phyloP scores from a whole-genome alignment of 345 rosid species.

The Trapa incisa region DNA sequence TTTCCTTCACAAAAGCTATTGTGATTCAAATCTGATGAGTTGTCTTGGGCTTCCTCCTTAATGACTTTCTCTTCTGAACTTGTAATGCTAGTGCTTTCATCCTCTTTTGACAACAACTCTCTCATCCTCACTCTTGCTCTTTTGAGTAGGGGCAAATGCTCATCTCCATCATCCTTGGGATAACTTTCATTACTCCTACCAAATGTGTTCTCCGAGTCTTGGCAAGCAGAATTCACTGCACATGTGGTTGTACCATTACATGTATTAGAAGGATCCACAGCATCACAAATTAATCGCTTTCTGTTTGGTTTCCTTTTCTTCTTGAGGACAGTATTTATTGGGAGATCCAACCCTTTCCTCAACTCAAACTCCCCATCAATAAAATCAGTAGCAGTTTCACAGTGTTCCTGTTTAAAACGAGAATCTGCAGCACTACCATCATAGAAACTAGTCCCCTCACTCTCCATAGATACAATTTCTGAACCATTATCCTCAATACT shows the following conservation, averaged over 20 bases:
- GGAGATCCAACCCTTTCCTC: constrained; percentile 59
- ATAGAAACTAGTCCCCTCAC: constrained; percentile 47
- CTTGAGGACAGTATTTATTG: constrained; percentile 49
- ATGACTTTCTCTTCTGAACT: constrained; percentile 31
- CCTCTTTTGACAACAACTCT: constrained; percentile 31
- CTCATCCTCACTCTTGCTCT: constrained; percentile 95
- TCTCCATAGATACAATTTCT: constrained; percentile 52
- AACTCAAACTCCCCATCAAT: constrained; percentile 44
- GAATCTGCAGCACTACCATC: constrained; percentile 54
- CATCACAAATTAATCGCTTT: constrained; percentile 37
- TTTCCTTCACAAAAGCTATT: not conserved
- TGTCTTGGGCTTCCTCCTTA: constrained; percentile 23
- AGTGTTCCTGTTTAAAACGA: constrained; percentile 31
- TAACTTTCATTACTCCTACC: constrained; percentile 17
- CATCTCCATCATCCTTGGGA: constrained; percentile 69
- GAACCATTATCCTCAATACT: constrained; percentile 53
- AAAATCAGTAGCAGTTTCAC: constrained; percentile 37
- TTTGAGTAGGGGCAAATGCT: constrained; percentile 80
- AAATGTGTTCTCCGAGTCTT: constrained; percentile 26
- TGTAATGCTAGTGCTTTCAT: constrained; percentile 17
- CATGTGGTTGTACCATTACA: constrained; percentile 31
- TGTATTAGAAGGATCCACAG: constrained; percentile 27
- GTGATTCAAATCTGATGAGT: constrained; percentile 11
- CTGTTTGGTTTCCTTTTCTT: constrained; percentile 63
- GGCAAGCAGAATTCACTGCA: constrained; percentile 20